Evolutionary conservation across 176 grass and related monocot species (phyloP).

Genomic region (Oryza meridionalis): DNA sequence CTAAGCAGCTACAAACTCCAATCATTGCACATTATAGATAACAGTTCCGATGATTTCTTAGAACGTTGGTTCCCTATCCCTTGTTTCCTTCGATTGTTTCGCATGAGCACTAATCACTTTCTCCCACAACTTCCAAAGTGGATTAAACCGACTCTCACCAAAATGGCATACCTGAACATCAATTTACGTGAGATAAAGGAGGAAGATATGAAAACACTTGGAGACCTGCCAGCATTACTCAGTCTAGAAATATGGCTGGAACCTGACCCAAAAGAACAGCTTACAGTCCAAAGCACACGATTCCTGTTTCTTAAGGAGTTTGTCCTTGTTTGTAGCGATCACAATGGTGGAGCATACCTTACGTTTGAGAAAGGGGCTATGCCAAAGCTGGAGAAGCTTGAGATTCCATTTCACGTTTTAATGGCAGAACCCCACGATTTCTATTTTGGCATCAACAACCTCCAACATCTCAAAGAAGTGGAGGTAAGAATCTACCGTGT

Average conservation of each 20-base stretch:
- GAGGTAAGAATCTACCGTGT: accelerated
- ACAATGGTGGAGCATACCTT: not conserved
- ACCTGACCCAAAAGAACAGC: not conserved
- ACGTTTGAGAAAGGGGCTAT: not conserved
- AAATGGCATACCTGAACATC: not conserved
- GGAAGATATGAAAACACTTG: not conserved
- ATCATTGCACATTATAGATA: not conserved
- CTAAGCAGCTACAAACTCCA: not conserved
- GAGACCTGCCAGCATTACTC: not conserved
- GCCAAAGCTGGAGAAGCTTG: not conserved
- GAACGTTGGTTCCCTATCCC: not conserved
- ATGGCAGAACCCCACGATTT: not conserved
- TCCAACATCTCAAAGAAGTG: not conserved
- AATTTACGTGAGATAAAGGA: not conserved
- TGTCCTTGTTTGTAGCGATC: not conserved
- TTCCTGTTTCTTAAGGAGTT: not conserved
- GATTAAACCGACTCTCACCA: not conserved
- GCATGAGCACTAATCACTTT: accelerated
- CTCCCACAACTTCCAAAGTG: not conserved
- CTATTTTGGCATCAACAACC: not conserved
- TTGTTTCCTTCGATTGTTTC: not conserved
- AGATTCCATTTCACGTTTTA: not conserved
- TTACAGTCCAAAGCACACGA: not conserved
- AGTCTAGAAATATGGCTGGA: not conserved
- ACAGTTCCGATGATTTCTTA: not conserved